Base-by-base conservation (phyloP, 1,284 basidiomycete genomes). In the Wallemia hederae region DNA sequence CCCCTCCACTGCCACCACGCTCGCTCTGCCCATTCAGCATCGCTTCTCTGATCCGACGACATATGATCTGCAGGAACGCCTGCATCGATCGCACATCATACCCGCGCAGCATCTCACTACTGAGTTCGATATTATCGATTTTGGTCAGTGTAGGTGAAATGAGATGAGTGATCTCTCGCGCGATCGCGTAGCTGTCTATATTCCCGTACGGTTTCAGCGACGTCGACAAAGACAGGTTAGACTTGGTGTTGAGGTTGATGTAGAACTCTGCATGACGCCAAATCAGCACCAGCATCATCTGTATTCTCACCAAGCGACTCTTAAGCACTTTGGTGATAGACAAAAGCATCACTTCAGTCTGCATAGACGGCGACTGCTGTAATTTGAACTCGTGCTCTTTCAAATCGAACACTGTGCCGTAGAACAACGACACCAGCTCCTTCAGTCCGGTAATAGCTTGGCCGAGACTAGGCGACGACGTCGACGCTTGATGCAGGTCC, bases 231-330 rank as follows among this genome's bases (percentile, higher is more conserved):
- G 25, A 69, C 65, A 15, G 61, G 49, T 15, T 60, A 62, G 11
- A 66, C 26, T 68, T 26, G 5, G 28, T 17, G 11, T 62, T 67
- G 56, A 71, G 68, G 60, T 69, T 69, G 60, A 73, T 70, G 68
- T 72, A 76, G 65, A 72, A 73, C 22, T 79, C 75, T 34, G 91
- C 68, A 68, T 96, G 90, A 29, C 88, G 77, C 82, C 86, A 91
- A 14, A 89, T 74, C 26, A 94, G 74, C 3, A 94, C 75, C 5
- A 94, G 73, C 5, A 87, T 71, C 74, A 90, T 83, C 71, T 94
- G 89, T 59, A 82, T 49, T 22, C n/a, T 49, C 19, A 22, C n/a
- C 22, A 49, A 49, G 22, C 39, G 39, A n/a, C 14, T 15, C n/a
- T 49, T 49, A 5, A 49, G n/a, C 3, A 49, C 39, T 22, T 49